A percentile compares a stretch with the other conserved stretches of the same genome.
phyloP scores from a whole-genome alignment of 305 asterid genomes.

The Fraxinus sp. region DNA sequence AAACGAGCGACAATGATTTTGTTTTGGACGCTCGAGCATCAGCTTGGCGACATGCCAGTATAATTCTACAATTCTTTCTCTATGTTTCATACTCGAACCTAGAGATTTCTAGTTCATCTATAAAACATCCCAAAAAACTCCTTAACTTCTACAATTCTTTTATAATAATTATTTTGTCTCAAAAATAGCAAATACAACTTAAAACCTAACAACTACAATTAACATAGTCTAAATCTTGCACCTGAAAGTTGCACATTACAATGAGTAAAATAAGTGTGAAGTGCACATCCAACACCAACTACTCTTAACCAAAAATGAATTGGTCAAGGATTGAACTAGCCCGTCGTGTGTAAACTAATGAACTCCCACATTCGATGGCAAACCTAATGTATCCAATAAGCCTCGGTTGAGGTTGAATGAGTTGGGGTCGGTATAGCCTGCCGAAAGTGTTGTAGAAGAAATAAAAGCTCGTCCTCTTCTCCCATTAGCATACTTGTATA shows the following conservation, averaged over 20 bases:
- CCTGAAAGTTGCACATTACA: neutral
- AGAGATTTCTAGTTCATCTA: neutral
- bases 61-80: neutral
- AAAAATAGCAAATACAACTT: neutral
- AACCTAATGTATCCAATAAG: neutral
- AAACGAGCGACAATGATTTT: neutral
- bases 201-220: neutral
- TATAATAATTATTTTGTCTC: neutral
- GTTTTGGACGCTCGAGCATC: neutral
- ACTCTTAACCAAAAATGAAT: neutral
- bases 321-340: neutral
- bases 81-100: neutral
- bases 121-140: neutral
- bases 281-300: neutral
- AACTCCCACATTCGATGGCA: neutral
- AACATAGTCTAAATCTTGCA: neutral
- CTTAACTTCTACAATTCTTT: neutral
- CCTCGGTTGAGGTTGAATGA: neutral
- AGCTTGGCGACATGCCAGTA: neutral
- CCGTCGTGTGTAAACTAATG: neutral
- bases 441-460: neutral
- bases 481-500: neutral
- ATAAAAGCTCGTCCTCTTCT: neutral
- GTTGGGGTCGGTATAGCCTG: neutral
- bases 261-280: neutral